These are phyloP conservation scores for Kwoniella europaea DNA, from an alignment of 768 basidiomycete species.

Conservation along the genomic window DNA sequence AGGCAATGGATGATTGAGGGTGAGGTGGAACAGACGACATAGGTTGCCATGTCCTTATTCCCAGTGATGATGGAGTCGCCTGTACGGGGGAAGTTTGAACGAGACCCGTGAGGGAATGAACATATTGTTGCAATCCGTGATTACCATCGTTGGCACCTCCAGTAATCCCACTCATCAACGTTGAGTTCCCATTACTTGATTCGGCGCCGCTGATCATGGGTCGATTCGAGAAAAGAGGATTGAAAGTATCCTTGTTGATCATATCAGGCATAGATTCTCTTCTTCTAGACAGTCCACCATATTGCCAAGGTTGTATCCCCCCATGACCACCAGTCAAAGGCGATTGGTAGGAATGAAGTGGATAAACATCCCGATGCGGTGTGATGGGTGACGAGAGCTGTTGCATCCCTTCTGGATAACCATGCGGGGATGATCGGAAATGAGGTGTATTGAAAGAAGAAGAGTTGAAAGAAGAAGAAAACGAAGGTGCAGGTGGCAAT, in stretches of 20 bases:
- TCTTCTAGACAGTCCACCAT: slow-evolving; percentile 8
- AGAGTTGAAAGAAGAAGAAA: not conserved
- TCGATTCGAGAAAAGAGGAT: slow-evolving; percentile 8
- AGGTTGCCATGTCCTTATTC: slow-evolving; percentile 5
- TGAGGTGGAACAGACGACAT: not conserved
- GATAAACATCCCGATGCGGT: slow-evolving; percentile 17
- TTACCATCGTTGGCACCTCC: not conserved
- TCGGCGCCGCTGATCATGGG: not conserved
- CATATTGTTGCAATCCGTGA: not conserved
- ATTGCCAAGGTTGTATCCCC: slow-evolving; percentile 8
- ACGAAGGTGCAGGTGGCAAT: slow-evolving; percentile 2
- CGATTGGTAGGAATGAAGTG: not conserved
- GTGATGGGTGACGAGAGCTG: slow-evolving; percentile 16
- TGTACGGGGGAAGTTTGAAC: slow-evolving; percentile 9
- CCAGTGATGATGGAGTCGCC: not conserved
- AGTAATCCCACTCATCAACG: not conserved
- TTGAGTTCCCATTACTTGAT: not conserved
- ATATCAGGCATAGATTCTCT: slow-evolving; percentile 26
- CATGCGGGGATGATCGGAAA: slow-evolving; percentile 17
- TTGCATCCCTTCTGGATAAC: slow-evolving; percentile 6
- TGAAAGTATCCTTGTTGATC: not conserved
- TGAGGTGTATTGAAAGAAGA: slow-evolving; percentile 14
- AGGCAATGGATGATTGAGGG: not conserved
- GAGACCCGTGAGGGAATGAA: slow-evolving; percentile 7
- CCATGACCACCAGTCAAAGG: not conserved